Evolutionary conservation across 768 basidiomycete species (phyloP), one percentile per base, ranked within the genome.

Genomic region (Strobilomyces dryophilus): DNA sequence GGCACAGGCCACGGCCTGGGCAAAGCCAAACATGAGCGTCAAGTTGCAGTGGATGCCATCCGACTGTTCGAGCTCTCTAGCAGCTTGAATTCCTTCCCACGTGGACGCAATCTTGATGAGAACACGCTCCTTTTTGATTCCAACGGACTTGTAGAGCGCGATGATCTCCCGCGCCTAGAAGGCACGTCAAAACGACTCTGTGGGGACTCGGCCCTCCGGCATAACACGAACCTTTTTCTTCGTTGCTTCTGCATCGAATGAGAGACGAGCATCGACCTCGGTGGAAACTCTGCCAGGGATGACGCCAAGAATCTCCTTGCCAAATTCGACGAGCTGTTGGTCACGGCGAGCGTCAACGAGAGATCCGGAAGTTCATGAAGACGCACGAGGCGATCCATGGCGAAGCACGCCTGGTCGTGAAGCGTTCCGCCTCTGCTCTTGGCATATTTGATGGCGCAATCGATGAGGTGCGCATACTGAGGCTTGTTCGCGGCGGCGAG

Each of bases 71-170:
- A 99, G 87, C 73, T 95, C 87, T 58, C 93, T 85, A 35, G 97
- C 97, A 54, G 97, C 97, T 73, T 99, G 95, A 76, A 99, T 99
- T 74, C 97, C 97, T 75, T 98, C 97, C 91, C 92, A 99, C 45
- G 95, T 95, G 37, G 97, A 95, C 29, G 95, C 97, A 68, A 99
- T 98, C 80, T 99, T 99, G 84, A 99, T 98, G 62, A 99, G 79
- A 57, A 99, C 78, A 58, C 97, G 92, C 40, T 98, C 94, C 76
- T 89, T 92, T 69, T 83, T 77, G 76, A 99, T 84, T 58, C 97
- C 97, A 58, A 94, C 70, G n/a, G 89, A 90, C 34, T 94, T 82
- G 79, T 99, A 99, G 55, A 98, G 85, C 35, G 84, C 84, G 63
- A 99, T 98, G 67, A 98, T 83, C 66, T 89, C 82, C 72, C 82